Conservation (phyloP, 1,284 basidiomycete genomes). For the Phenoliferia sp. region DNA sequence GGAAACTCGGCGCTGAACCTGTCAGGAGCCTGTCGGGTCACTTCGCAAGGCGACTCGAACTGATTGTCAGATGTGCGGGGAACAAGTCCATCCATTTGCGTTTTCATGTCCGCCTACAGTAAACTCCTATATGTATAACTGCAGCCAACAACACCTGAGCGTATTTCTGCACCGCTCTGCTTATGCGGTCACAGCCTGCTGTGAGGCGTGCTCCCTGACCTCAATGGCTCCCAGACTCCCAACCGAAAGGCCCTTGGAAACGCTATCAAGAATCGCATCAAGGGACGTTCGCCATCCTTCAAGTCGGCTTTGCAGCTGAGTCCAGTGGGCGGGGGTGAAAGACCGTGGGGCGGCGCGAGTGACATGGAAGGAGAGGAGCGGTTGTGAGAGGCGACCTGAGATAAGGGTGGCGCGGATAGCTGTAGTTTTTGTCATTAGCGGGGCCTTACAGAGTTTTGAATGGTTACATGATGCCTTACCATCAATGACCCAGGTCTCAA, state of each 20-base stretch:
- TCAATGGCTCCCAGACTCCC: background rate
- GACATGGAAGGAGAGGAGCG: slow-evolving; percentile 67
- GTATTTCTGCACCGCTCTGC: too few relatives aligned
- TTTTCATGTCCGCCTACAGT: too few relatives aligned
- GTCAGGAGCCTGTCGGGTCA: too few relatives aligned
- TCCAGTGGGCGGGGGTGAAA: slow-evolving; percentile 78
- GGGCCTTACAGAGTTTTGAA: background rate
- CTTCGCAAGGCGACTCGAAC: too few relatives aligned
- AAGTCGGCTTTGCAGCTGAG: slow-evolving; percentile 69
- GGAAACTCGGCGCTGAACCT: too few relatives aligned
- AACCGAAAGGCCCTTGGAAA: slow-evolving; percentile 42
- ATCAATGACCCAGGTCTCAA: slow-evolving; percentile 90
- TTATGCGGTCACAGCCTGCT: background rate
- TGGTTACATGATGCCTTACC: slow-evolving; percentile 50
- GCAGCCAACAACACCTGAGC: too few relatives aligned
- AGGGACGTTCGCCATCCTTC: slow-evolving; percentile 73
- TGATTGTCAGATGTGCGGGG: too few relatives aligned
- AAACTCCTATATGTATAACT: too few relatives aligned
- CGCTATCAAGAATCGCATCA: slow-evolving; percentile 61
- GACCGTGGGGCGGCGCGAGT: slow-evolving; percentile 69
- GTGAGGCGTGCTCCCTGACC: background rate
- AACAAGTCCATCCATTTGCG: too few relatives aligned
- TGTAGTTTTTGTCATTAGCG: slow-evolving; percentile 38
- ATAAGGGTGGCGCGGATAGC: slow-evolving; percentile 80
- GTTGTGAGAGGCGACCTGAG: slow-evolving; percentile 79